phyloP scores from a whole-genome alignment of 164 flowering plant genomes.

The Taxillus chinensis region DNA sequence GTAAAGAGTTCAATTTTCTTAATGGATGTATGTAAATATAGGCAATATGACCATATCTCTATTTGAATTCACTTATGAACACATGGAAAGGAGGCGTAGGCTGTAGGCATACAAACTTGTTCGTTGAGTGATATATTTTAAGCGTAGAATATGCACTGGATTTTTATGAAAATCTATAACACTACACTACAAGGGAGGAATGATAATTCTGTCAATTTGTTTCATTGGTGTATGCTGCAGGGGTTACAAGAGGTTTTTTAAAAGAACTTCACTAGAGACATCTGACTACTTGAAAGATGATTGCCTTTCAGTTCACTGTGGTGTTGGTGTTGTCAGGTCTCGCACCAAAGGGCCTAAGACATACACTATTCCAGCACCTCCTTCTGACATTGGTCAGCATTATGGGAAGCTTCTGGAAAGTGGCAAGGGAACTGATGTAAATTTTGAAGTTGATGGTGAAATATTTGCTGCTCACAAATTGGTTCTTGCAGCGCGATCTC shows the following conservation, averaged over 20 bases:
- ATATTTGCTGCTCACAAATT: constrained; percentile 64
- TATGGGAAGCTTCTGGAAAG: constrained; percentile 72
- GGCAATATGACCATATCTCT: no score
- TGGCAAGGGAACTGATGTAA: constrained; percentile 66
- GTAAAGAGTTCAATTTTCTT: no score
- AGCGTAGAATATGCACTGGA: no score
- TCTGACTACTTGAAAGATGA: constrained; percentile 91
- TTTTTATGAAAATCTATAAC: no score
- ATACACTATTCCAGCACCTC: constrained; percentile 55
- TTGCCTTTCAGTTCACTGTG: constrained; percentile 62
- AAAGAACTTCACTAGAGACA: constrained; percentile 56
- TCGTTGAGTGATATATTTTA: no score
- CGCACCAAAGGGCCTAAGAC: constrained; percentile 76
- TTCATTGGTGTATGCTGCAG: constrained; percentile 28
- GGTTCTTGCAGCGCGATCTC: constrained; percentile 87
- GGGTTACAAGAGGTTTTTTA: constrained; percentile 88
- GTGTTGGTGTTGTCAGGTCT: constrained; percentile 79
- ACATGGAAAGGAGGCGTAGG: no score
- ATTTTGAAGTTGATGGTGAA: constrained; percentile 75
- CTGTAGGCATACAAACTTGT: no score
- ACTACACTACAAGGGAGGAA: no score
- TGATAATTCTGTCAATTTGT: not conserved
- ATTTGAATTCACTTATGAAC: no score
- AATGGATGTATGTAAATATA: no score
- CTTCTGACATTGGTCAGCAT: constrained; percentile 59